phyloP scores from a whole-genome alignment of 176 grass and related monocot genomes.

The Zizania latifolia region DNA sequence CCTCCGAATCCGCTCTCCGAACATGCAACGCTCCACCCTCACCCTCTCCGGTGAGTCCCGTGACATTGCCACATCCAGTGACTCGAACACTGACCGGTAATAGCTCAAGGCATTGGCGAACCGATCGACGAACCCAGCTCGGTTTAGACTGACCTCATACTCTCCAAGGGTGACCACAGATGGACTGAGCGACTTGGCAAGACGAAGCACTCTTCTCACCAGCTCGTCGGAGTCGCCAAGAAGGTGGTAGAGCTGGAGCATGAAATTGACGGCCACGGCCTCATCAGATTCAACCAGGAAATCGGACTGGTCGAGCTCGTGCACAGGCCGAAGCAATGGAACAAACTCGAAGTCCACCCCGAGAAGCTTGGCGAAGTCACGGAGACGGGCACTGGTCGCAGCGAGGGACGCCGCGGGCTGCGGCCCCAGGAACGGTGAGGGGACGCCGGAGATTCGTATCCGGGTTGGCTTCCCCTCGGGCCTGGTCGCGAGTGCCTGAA shows the following conservation, averaged over 20 bases:
- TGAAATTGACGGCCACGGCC: conserved; percentile 85
- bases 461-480: conserved; percentile 68
- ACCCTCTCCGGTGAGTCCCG: conserved; percentile 58
- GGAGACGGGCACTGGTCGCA: conserved; percentile 71
- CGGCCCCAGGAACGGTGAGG: conserved; percentile 59
- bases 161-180: conserved; percentile 76
- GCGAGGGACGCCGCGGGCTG: conserved; percentile 61
- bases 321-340: conserved; percentile 63
- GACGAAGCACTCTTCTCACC: conserved; percentile 44
- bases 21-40: conserved; percentile 65
- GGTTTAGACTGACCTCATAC: conserved; percentile 76
- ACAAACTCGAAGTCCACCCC: conserved; percentile 89
- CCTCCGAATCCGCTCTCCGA: conserved; percentile 62
- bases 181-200: conserved; percentile 65
- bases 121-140: conserved; percentile 49
- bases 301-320: conserved; percentile 53
- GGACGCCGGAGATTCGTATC: conserved; percentile 83
- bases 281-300: conserved; percentile 72
- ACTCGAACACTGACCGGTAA: conserved; percentile 76
- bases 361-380: conserved; percentile 73
- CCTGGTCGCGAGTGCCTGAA: conserved; percentile 92
- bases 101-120: conserved; percentile 71
- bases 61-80: conserved; percentile 72
- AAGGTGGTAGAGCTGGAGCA: conserved; percentile 82
- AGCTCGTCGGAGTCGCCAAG: conserved; percentile 63